These are phyloP conservation scores for Tetrapyrgos nigripes DNA, from an alignment of 1,284 basidiomycete genomes.

Conservation along the genomic window DNA sequence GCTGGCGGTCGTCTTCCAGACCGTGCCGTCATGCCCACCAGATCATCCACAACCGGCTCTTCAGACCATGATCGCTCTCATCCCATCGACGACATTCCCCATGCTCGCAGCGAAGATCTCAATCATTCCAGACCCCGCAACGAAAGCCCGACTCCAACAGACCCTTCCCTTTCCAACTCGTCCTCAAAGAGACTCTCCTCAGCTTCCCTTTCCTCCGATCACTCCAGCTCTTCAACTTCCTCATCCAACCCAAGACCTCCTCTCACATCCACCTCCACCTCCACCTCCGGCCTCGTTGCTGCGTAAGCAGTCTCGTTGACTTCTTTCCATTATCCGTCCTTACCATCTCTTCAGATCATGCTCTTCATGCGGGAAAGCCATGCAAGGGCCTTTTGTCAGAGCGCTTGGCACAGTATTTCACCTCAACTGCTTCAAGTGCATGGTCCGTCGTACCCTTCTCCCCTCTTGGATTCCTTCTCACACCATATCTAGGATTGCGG, in stretches of 20 bases:
- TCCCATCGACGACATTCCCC: constrained; percentile 20
- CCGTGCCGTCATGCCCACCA: constrained; percentile 3
- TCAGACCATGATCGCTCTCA: constrained; percentile 7
- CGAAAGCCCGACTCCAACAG: constrained; percentile 17
- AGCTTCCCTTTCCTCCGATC: constrained; percentile 56
- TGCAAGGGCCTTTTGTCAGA: constrained; percentile 96
- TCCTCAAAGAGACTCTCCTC: constrained; percentile 54
- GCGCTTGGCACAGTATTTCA: constrained; percentile 96
- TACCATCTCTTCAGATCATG: constrained; percentile 56
- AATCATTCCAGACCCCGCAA: constrained; percentile 52
- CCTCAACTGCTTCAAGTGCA: constrained; percentile 96
- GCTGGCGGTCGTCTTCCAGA: constrained; percentile 12
- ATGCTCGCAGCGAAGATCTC: constrained; percentile 75
- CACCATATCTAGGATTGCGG: constrained; percentile 82
- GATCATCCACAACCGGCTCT: constrained; percentile 14
- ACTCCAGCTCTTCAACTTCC: constrained; percentile 53
- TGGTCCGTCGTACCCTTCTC: constrained; percentile 59
- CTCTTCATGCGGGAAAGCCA: constrained; percentile 74
- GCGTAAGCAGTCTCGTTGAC: constrained; percentile 45
- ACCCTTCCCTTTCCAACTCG: constrained; percentile 24
- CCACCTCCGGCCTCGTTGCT: constrained; percentile 49
- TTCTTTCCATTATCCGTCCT: constrained; percentile 22
- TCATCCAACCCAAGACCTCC: constrained; percentile 53
- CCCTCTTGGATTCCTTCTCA: constrained; percentile 16
- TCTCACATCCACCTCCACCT: constrained; percentile 49